Base-by-base conservation (phyloP, 371 early-diverging fungal species). In the Mucor lusitanicus region DNA sequence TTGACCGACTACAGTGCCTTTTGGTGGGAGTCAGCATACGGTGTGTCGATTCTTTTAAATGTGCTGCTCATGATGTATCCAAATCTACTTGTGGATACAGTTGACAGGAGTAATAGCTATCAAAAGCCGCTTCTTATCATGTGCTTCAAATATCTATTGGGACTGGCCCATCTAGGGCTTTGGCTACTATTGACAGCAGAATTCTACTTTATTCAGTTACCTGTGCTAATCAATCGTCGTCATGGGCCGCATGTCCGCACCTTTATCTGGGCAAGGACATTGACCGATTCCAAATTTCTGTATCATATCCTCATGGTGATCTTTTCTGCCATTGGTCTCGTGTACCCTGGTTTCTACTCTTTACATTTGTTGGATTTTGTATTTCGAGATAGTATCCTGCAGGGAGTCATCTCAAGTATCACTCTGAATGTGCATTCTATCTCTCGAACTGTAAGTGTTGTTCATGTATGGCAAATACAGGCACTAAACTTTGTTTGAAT, bases 321-420 rank as follows among this genome's bases (percentile, higher is more conserved):
- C 3, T 70, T 85, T 21, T 84, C 85, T 0, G 19, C 77, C 3
- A 21, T 81, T 25, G 87, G 85, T 0, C 56, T 84, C 0, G 65
- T 66, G 32, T 73, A 73, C 57, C 85, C 83, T 12, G 71, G 77
- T 1, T 71, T 85, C 33, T 85, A 84, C 60, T 71, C 85, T 1
- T 53, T 82, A 15, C 87, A 87, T 64, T 57, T 87, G 33, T 55
- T 87, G n/a, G 87, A 87, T 56, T 85, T 85, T 69, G 74, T 85
- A n/a, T 87, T 81, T 68, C 71, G 87, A 15, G 87, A 87, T 67
- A 79, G 80, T 32, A 80, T 84, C 12, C 60, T 87, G 30, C 87
- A 87, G 59, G 87, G 85, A n/a, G 87, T 87, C 59, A 85, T 87
- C 64, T 72, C 82, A 3, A 83, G 83, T 60, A 81, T 87, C 15